Conservation (phyloP, 1,139 yeast species). For the Geotrichum histeridarum region DNA sequence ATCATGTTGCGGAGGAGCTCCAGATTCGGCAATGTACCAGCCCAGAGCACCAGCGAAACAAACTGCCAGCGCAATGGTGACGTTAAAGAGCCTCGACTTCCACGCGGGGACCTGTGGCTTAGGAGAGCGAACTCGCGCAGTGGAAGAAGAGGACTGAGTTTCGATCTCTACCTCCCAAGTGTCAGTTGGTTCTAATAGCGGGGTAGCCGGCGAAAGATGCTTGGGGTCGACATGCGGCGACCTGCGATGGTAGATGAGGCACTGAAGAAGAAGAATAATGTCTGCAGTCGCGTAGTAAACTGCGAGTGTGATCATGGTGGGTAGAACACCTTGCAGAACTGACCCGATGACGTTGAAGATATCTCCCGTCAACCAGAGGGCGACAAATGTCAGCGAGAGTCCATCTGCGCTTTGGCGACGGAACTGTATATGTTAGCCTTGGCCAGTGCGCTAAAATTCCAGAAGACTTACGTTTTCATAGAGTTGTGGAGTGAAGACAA, state of each 20-base stretch:
- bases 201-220: constrained; percentile 86
- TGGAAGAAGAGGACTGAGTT: background rate
- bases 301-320: constrained; percentile 83
- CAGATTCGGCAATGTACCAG: constrained; percentile 58
- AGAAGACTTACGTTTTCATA: constrained; percentile 60
- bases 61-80: constrained; percentile 63
- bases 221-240: constrained; percentile 57
- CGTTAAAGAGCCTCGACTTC: constrained; percentile 44
- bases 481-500: constrained; percentile 96
- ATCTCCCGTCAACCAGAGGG: constrained; percentile 87
- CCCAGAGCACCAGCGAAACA: constrained; percentile 73
- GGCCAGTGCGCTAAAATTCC: too few species aligned
- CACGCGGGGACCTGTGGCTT: background rate
- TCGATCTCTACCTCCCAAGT: constrained; percentile 35
- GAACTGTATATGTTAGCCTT: too few species aligned
- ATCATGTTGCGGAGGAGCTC: constrained; percentile 26
- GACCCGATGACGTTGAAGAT: constrained; percentile 89
- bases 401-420: constrained; percentile 82
- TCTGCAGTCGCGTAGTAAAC: constrained; percentile 90
- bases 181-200: constrained; percentile 66
- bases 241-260: constrained; percentile 56
- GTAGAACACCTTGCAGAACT: constrained; percentile 76
- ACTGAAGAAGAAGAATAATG: constrained; percentile 72
- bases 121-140: background rate
- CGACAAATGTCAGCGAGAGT: constrained; percentile 70